A percentile compares a stretch with the other conserved stretches of the same genome.
Conservation (phyloP, 2,329 filamentous ascomycete species). For the Fusarium musae region DNA sequence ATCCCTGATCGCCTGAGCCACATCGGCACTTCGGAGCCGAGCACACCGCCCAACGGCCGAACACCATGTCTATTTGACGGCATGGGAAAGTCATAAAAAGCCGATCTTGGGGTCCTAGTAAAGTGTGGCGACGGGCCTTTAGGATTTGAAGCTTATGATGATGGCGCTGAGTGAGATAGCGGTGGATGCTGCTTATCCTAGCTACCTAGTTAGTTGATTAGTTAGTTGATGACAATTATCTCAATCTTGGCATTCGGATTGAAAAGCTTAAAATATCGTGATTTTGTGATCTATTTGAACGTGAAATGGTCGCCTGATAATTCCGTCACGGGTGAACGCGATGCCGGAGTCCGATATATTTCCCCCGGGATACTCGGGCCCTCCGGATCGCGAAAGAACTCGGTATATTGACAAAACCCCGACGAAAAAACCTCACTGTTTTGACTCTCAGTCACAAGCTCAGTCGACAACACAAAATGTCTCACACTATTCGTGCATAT, state of each 20-base stretch:
- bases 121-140: neutral
- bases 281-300: neutral
- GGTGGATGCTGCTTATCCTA: neutral
- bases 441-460: neutral
- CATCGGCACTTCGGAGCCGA: constrained; percentile 26
- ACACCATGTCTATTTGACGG: constrained; percentile 3
- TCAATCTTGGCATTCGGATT: neutral
- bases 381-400: neutral
- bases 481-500: neutral
- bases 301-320: neutral
- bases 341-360: neutral
- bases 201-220: neutral
- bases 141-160: neutral
- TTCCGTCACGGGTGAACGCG: neutral
- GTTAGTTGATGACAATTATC: neutral
- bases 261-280: neutral
- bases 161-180: neutral
- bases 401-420: constrained; percentile 13
- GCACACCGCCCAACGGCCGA: constrained; percentile 21
- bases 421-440: neutral
- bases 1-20: neutral
- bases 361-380: constrained; percentile 6
- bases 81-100: constrained; percentile 15
- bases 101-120: neutral
- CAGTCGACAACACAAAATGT: neutral